A percentile compares a stretch with the other conserved stretches of the same genome.
phyloP scores from a whole-genome alignment of 768 basidiomycete species.

The Boletus bicolor region DNA sequence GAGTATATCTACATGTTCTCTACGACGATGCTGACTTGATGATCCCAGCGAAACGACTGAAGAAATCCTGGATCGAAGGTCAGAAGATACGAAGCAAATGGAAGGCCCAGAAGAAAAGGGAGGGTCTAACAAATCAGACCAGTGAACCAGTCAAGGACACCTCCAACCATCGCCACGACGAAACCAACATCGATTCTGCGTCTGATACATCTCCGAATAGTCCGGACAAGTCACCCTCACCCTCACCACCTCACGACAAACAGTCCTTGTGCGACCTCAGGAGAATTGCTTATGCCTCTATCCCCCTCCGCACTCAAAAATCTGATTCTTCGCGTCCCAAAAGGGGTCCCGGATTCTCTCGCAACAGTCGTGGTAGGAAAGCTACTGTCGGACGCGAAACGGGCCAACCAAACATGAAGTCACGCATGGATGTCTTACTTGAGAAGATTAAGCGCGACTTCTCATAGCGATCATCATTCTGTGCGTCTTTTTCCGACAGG shows the following conservation, averaged over 20 bases:
- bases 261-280: slow-evolving; percentile 57
- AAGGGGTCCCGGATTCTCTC: slow-evolving; percentile 12
- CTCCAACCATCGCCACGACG: not conserved
- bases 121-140: slow-evolving; percentile 30
- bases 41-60: slow-evolving; percentile 69
- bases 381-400: slow-evolving; percentile 25
- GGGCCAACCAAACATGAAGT: slow-evolving; percentile 74
- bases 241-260: slow-evolving; percentile 8
- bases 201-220: not conserved
- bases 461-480: slow-evolving; percentile 27
- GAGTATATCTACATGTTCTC: slow-evolving; percentile 9
- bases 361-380: slow-evolving; percentile 28
- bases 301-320: slow-evolving; percentile 57
- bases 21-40: slow-evolving; percentile 3
- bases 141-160: not conserved
- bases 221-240: not conserved
- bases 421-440: slow-evolving; percentile 83
- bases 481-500: slow-evolving; percentile 1
- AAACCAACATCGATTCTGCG: not conserved
- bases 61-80: slow-evolving; percentile 74
- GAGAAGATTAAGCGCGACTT: slow-evolving; percentile 76
- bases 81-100: slow-evolving; percentile 77
- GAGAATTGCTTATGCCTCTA: slow-evolving; percentile 57
- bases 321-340: slow-evolving; percentile 39
- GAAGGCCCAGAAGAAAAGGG: slow-evolving; percentile 64